These are phyloP conservation scores for Strigomonas galati DNA, from an alignment of 208 protist species.

Conservation along the genomic window DNA sequence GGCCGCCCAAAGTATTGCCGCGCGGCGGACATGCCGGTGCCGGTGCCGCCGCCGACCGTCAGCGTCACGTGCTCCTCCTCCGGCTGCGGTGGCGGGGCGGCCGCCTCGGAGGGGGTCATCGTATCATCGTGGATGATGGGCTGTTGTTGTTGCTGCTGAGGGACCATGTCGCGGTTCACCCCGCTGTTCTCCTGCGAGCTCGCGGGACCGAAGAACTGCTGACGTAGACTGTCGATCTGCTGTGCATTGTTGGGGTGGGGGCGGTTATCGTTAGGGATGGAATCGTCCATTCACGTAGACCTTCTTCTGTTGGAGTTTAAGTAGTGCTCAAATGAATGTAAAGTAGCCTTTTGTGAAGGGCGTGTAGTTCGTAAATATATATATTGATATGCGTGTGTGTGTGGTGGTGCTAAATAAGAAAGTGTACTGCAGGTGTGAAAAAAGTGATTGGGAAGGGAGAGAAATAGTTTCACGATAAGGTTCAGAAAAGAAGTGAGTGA, in stretches of 20 bases:
- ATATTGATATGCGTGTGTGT: too few species aligned
- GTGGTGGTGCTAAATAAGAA: not conserved
- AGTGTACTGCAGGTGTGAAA: not conserved
- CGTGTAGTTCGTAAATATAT: too few species aligned
- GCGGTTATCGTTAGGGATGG: not conserved
- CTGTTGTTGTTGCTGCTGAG: too few species aligned
- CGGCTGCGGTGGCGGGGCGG: too few species aligned
- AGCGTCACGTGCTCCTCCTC: too few species aligned
- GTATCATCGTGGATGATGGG: not conserved
- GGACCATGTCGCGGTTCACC: not conserved
- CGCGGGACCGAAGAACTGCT: not conserved
- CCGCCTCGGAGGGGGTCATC: not conserved
- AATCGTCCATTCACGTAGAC: not conserved
- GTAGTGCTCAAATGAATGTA: too few species aligned
- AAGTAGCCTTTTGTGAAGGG: too few species aligned
- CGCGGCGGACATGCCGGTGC: not conserved
- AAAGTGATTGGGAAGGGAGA: constrained; percentile 12
- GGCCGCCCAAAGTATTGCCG: not conserved
- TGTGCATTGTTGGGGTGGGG: not conserved
- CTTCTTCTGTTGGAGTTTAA: too few species aligned
- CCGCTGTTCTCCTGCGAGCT: not conserved
- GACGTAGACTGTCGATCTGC: not conserved
- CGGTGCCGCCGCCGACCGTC: too few species aligned
- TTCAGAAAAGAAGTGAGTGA: too few species aligned
- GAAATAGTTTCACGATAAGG: too few species aligned